phyloP scores from a whole-genome alignment of 495 filamentous ascomycete genomes.

The Trichoderma asperelloides region DNA sequence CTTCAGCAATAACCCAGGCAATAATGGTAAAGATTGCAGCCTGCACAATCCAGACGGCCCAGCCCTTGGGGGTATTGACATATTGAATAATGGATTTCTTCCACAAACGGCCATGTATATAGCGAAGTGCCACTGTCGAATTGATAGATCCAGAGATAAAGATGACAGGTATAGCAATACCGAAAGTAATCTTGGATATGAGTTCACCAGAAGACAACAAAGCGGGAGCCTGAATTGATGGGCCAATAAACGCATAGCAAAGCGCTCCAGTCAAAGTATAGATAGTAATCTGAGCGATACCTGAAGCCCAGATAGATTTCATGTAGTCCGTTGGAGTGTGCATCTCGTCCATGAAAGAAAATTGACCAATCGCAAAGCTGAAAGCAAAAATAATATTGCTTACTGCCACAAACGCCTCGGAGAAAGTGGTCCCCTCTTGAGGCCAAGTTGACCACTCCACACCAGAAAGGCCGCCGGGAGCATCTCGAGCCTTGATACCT shows the following conservation, averaged over 20 bases:
- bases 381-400: slow-evolving; percentile 71
- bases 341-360: slow-evolving; percentile 72
- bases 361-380: slow-evolving; percentile 61
- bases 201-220: slow-evolving; percentile 53
- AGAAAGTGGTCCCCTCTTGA: slow-evolving; percentile 27
- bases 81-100: slow-evolving; percentile 15
- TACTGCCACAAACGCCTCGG: slow-evolving; percentile 50
- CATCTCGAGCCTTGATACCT: slow-evolving; percentile 38
- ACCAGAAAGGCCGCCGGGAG: slow-evolving; percentile 23
- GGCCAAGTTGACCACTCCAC: slow-evolving; percentile 37
- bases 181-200: slow-evolving; percentile 56
- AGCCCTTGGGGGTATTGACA: slow-evolving; percentile 31
- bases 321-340: slow-evolving; percentile 55
- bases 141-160: slow-evolving; percentile 55
- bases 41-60: slow-evolving; percentile 31
- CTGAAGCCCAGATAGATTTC: slow-evolving; percentile 58
- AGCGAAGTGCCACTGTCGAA: slow-evolving; percentile 39
- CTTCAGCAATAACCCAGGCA: slow-evolving; percentile 50
- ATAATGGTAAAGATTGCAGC: slow-evolving; percentile 40
- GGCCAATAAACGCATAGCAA: slow-evolving; percentile 68
- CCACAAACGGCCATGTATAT: slow-evolving; percentile 47
- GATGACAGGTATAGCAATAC: slow-evolving; percentile 59
- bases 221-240: slow-evolving; percentile 55
- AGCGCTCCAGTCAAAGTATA: slow-evolving; percentile 60
- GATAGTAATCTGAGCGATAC: slow-evolving; percentile 54